A percentile compares a stretch with the other conserved stretches of the same genome.
Conservation (phyloP, 768 basidiomycete species). For the Trametes coccinea region DNA sequence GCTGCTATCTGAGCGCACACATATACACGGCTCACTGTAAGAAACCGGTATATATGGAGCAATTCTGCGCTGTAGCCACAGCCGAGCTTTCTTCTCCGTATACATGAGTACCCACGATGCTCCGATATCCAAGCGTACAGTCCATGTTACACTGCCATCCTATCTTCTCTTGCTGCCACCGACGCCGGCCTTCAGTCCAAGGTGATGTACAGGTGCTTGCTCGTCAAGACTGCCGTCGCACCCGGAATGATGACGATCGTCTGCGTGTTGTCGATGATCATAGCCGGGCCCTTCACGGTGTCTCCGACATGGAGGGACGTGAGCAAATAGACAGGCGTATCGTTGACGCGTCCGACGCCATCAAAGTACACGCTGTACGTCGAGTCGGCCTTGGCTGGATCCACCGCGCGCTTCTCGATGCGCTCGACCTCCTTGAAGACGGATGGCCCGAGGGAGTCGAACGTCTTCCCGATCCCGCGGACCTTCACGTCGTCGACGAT, state of each 20-base stretch:
- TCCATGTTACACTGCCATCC: not conserved
- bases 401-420: slow-evolving; percentile 44
- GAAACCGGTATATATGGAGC: not conserved
- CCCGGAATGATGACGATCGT: slow-evolving; percentile 87
- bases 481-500: slow-evolving; percentile 93
- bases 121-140: not conserved
- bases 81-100: not conserved
- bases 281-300: slow-evolving; percentile 77
- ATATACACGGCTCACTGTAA: not conserved
- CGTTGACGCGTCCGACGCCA: slow-evolving; percentile 66
- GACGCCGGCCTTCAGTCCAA: slow-evolving; percentile 29
- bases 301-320: slow-evolving; percentile 69
- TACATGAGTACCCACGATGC: too few species aligned
- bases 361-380: slow-evolving; percentile 81
- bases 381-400: slow-evolving; percentile 47
- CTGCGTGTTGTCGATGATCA: slow-evolving; percentile 95
- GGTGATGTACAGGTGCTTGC: slow-evolving; percentile 64
- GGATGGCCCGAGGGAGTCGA: slow-evolving; percentile 75
- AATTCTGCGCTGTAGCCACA: not conserved
- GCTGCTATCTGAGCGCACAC: not conserved
- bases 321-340: slow-evolving; percentile 81
- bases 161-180: not conserved
- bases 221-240: slow-evolving; percentile 64
- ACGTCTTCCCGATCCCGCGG: slow-evolving; percentile 89
- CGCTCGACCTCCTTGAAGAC: slow-evolving; percentile 73